Evolutionary conservation across 2,329 filamentous ascomycete genomes (phyloP).

Genomic region (Pyricularia sp.): DNA sequence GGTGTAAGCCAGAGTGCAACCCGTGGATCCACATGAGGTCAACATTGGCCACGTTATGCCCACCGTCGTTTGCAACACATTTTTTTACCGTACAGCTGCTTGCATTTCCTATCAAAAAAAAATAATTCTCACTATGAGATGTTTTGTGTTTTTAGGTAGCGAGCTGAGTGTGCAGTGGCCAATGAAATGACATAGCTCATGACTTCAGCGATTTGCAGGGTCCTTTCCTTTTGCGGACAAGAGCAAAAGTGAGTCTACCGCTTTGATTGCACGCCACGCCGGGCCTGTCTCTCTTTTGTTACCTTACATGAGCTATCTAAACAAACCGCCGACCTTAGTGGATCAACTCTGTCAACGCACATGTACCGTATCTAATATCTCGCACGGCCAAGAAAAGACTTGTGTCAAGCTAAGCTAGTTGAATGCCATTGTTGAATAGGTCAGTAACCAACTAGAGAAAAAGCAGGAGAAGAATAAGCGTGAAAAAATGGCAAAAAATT

Average conservation of each 20-base stretch:
- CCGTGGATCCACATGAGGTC: conserved; percentile 1
- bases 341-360: not conserved
- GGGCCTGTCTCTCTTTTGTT: not conserved
- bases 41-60: not conserved
- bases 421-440: not conserved
- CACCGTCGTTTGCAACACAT: not conserved
- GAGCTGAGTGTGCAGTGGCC: not conserved
- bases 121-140: not conserved
- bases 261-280: not conserved
- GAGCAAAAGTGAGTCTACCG: not conserved
- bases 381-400: not conserved
- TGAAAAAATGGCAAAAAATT: not conserved
- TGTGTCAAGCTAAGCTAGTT: not conserved
- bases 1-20: not conserved
- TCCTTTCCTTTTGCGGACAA: conserved; percentile 1
- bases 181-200: conserved; percentile 6
- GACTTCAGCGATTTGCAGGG: conserved; percentile 9
- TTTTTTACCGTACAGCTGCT: no score
- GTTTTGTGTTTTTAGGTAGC: not conserved
- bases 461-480: not conserved
- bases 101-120: not conserved
- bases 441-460: not conserved
- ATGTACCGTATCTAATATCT: not conserved
- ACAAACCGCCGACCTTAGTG: not conserved
- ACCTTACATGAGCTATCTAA: not conserved